phyloP scores from a whole-genome alignment of 2,329 filamentous ascomycete species.

The Simplicillium sp. region DNA sequence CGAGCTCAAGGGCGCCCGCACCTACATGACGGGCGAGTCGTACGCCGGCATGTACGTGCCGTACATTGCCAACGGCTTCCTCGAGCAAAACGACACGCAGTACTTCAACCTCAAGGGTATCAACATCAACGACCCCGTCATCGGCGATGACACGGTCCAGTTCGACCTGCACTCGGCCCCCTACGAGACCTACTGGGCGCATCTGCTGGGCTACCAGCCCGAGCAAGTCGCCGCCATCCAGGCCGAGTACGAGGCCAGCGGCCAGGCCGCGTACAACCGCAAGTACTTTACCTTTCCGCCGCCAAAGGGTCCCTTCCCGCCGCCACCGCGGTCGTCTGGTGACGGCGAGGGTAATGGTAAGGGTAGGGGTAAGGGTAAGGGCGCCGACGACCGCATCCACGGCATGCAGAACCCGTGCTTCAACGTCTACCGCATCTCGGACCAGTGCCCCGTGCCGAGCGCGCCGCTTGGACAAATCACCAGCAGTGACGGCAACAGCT shows the following conservation, averaged over 20 bases:
- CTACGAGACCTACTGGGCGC: not conserved
- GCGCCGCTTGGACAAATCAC: too few species aligned
- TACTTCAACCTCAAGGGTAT: not conserved
- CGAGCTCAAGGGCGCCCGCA: constrained; percentile 48
- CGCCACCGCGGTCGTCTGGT: too few species aligned
- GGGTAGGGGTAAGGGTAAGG: too few species aligned
- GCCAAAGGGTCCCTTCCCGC: not conserved
- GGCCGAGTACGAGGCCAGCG: not conserved
- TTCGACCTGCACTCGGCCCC: not conserved
- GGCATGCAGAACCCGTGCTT: not conserved
- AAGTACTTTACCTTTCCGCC: not conserved
- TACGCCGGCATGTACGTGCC: not conserved
- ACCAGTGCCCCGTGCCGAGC: too few species aligned
- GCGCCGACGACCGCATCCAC: not conserved
- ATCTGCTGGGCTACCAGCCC: not conserved
- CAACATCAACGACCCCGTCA: not conserved
- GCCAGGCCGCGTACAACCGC: not conserved
- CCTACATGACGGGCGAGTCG: constrained; percentile 37
- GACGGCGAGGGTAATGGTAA: too few species aligned
- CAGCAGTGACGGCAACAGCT: not conserved
- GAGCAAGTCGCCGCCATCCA: not conserved
- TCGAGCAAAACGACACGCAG: not conserved
- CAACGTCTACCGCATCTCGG: not conserved
- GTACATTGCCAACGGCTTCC: not conserved
- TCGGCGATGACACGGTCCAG: not conserved